Percentiles rank a stretch among this genome's conserved stretches.
These are phyloP conservation scores for Corallochytrium limacisporum DNA, from an alignment of 78 protist genomes.

Conservation along the genomic window DNA sequence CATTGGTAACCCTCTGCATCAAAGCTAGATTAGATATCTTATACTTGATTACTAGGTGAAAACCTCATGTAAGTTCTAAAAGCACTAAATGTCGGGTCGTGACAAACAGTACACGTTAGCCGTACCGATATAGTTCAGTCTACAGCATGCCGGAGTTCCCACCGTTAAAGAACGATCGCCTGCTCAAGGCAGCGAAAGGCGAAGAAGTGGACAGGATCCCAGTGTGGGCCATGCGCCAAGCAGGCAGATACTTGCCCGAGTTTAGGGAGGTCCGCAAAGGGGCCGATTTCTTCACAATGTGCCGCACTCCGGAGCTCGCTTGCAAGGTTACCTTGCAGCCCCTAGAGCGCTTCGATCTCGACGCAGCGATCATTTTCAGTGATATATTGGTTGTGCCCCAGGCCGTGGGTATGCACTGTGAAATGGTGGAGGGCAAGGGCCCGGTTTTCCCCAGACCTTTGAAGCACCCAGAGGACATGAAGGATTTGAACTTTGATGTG, in stretches of 20 bases:
- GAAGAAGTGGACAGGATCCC: conserved; percentile 53
- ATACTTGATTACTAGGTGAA: too few species aligned
- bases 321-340: conserved; percentile 73
- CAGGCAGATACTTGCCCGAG: conserved; percentile 81
- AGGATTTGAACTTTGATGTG: neutral
- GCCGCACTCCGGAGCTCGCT: conserved; percentile 79
- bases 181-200: conserved; percentile 62
- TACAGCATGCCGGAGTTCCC: conserved; percentile 12
- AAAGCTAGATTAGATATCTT: too few species aligned
- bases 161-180: conserved; percentile 38
- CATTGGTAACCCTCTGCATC: neutral
- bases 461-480: conserved; percentile 17
- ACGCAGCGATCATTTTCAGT: conserved; percentile 81
- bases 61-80: too few species aligned
- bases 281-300: conserved; percentile 52
- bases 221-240: conserved; percentile 93
- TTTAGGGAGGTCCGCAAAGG: neutral
- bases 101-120: neutral
- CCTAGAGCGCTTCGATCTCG: conserved; percentile 57
- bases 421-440: conserved; percentile 54
- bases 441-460: conserved; percentile 58
- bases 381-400: conserved; percentile 77
- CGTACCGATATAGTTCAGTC: neutral
- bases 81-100: neutral
- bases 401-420: conserved; percentile 29